Percentiles rank a stretch among this genome's conserved stretches.
These are phyloP conservation scores for Cryptococcus sp. DNA, from an alignment of 1,284 basidiomycete species.

Conservation along the genomic window DNA sequence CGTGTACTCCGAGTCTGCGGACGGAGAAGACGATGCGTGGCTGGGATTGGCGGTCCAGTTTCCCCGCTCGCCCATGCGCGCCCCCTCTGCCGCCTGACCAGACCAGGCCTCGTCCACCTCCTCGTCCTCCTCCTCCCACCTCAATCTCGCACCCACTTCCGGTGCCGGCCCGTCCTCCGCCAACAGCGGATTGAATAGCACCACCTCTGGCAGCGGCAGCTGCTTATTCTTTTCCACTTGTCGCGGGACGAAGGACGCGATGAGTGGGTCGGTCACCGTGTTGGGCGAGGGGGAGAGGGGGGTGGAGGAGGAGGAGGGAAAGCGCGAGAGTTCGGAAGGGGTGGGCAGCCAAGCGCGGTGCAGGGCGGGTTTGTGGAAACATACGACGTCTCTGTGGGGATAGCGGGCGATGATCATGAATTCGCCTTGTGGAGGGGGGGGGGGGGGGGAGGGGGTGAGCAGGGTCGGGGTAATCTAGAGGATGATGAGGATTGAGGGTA, in stretches of 20 bases:
- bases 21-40: too few relatives aligned
- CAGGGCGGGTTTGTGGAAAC: constrained; percentile 13
- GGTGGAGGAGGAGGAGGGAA: neutral
- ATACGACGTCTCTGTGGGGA: neutral
- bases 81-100: too few relatives aligned
- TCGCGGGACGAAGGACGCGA: constrained; percentile 10
- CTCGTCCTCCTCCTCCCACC: too few relatives aligned
- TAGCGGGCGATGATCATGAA: constrained; percentile 14
- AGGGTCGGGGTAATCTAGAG: neutral
- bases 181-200: constrained; percentile 9
- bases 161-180: constrained; percentile 9
- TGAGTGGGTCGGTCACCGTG: constrained; percentile 15
- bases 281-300: neutral
- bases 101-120: too few relatives aligned
- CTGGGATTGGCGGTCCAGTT: too few relatives aligned
- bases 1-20: too few relatives aligned
- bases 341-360: constrained; percentile 20
- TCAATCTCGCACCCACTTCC: neutral
- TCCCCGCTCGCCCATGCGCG: neutral
- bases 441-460: too few relatives aligned
- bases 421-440: constrained; percentile 16
- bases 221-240: neutral
- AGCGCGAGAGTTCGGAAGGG: constrained; percentile 1
- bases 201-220: constrained; percentile 5
- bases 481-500: neutral